Conservation (phyloP, 1,139 yeast species). For the Pichia sp. region DNA sequence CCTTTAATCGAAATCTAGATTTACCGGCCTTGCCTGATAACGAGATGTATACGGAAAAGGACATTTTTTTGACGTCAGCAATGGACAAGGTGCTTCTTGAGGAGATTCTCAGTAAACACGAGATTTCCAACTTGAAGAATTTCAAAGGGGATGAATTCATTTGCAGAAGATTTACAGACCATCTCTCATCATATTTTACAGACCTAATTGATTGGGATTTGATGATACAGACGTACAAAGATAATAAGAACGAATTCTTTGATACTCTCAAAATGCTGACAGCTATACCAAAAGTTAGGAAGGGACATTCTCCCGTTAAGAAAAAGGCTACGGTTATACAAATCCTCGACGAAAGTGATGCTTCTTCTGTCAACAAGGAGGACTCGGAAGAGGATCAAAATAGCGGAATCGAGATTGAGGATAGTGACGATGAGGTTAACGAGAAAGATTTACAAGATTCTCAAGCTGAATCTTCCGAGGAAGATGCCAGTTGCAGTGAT, state of each 20-base stretch:
- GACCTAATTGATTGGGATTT: conserved; percentile 29
- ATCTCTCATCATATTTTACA: conserved; percentile 28
- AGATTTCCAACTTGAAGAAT: conserved; percentile 26
- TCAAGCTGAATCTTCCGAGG: not conserved
- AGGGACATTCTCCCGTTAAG: not conserved
- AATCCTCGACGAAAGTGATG: not conserved
- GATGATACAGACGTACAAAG: conserved; percentile 20
- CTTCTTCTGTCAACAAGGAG: not conserved
- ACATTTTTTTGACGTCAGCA: conserved; percentile 36
- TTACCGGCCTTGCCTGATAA: not conserved
- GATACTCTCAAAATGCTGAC: conserved; percentile 26
- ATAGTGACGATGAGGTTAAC: not conserved
- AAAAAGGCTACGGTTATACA: not conserved
- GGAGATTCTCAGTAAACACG: conserved; percentile 29
- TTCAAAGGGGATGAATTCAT: conserved; percentile 23
- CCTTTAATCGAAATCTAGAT: conserved; percentile 16
- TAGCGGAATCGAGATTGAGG: conserved; percentile 11
- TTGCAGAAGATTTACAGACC: conserved; percentile 34
- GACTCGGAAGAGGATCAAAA: not conserved
- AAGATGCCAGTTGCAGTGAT: conserved; percentile 2
- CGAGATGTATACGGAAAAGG: conserved; percentile 21
- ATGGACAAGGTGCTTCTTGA: conserved; percentile 28
- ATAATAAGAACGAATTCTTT: conserved; percentile 26
- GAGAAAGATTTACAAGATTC: not conserved
- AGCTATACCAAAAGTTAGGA: conserved; percentile 9